Evolutionary conservation across 345 rosid genomes (phyloP), one percentile per base, ranked within the genome.

Genomic region (Mallotus nudiflorus): DNA sequence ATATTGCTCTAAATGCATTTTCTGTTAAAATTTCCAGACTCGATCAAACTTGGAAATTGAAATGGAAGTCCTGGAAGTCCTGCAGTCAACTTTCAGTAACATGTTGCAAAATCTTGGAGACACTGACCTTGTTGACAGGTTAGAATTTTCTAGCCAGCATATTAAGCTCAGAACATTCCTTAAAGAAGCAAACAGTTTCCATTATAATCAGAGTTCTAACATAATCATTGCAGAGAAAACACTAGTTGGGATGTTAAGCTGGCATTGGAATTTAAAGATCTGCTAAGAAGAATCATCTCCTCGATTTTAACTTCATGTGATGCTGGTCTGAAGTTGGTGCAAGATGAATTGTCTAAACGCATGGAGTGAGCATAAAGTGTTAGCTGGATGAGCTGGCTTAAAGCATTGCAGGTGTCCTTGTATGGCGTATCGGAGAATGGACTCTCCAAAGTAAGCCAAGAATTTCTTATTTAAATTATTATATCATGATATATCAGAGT

Each of bases 221-320:
- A 37, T 16, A 16, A 29, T 51, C 39, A 6, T 74, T 77, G 78
- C 91, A 87, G 97, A 64, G 93, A 81, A 54, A 73, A 73, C 28
- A 51, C 31, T 0, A 73, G 75, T 6, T 84, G 95, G 96, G 96
- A 88, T 68, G 89, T 91, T 53, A 86, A 84, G 73, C 51, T 91
- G 14, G 92, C 91, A 1, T 66, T 71, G 66, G 80, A 84, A 72
- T 91, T 64, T 63, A 91, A 85, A 74, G 83, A 78, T 73, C 74
- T 54, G 50, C 93, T 87, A n/a, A 83, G 84, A 72, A 86, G 81
- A 81, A 87, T 91, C 24, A 27, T 88, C 33, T 87, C 97, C 52
- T 94, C 97, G 11, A 81, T 91, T 73, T 39, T 87, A 74, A 73
- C 80, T 62, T 88, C 98, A 14, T 94, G 97, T 74, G 78, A 81